A percentile compares a stretch with the other conserved stretches of the same genome.
Conservation (phyloP, 352 stramenopile species). For the Pythium aristosporum region DNA sequence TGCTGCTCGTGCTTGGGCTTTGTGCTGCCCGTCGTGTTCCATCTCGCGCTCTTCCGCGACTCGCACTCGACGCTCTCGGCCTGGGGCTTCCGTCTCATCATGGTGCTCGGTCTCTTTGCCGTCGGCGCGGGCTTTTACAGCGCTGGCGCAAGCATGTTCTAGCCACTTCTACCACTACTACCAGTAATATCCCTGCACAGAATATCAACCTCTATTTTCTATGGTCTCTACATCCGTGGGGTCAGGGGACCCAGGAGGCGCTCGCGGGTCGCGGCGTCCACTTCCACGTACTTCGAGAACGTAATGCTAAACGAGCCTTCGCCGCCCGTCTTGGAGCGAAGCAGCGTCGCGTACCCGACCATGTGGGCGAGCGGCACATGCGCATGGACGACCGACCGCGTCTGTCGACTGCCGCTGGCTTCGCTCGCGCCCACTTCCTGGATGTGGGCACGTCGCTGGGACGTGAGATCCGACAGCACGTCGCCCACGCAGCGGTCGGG, state of each 20-base stretch:
- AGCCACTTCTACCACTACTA: too few relatives aligned
- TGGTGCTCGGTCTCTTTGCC: constrained; percentile 20
- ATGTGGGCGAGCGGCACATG: constrained; percentile 73
- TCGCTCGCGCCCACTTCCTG: constrained; percentile 52
- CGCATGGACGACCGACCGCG: constrained; percentile 58
- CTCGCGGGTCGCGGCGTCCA: constrained; percentile 51
- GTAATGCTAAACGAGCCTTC: constrained; percentile 77
- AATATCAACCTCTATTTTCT: neutral
- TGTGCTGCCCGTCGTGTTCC: constrained; percentile 71
- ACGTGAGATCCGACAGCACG: constrained; percentile 75
- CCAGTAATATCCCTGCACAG: too few relatives aligned
- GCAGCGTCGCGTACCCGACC: constrained; percentile 76
- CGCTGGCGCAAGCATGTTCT: constrained; percentile 24
- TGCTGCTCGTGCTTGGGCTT: constrained; percentile 78
- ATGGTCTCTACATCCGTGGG: neutral
- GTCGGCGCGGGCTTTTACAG: constrained; percentile 29
- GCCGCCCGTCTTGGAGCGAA: constrained; percentile 79
- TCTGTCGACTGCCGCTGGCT: constrained; percentile 21
- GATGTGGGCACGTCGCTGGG: constrained; percentile 63
- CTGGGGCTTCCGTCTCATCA: constrained; percentile 19
- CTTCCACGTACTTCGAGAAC: constrained; percentile 67
- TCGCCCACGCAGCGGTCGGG: constrained; percentile 67
- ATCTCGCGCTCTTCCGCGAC: constrained; percentile 44
- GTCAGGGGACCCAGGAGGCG: constrained; percentile 28
- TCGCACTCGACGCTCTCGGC: constrained; percentile 6